Percentiles rank a stretch among this genome's conserved stretches.
phyloP scores from a whole-genome alignment of 306 rosid genomes.

The Prunus kanzakura region DNA sequence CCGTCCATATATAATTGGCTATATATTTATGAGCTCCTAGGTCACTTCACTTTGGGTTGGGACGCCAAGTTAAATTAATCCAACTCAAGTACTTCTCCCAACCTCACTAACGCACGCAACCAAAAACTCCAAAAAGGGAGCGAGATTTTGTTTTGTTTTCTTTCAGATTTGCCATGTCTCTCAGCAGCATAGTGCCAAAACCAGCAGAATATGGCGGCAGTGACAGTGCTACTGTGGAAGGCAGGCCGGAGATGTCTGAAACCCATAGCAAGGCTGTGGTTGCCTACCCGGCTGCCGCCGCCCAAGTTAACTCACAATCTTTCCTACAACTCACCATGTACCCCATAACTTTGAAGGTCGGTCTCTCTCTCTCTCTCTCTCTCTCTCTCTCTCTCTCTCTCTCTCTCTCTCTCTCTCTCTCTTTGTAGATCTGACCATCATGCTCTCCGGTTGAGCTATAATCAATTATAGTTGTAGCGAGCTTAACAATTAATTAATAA shows the following conservation, averaged over 20 bases:
- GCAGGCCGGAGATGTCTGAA: conserved; percentile 38
- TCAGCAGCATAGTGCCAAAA: conserved; percentile 53
- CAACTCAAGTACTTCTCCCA: neutral
- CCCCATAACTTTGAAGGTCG: conserved; percentile 83
- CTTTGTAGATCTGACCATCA: neutral
- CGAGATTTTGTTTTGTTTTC: too few species aligned
- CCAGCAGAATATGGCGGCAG: conserved; percentile 31
- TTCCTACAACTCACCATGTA: conserved; percentile 53
- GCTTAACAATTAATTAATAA: neutral
- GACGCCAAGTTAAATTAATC: neutral
- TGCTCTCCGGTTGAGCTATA: neutral
- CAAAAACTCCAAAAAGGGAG: neutral
- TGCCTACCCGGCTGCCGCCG: neutral
- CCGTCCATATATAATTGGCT: neutral
- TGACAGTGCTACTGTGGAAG: conserved; percentile 23
- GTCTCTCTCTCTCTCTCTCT: neutral
- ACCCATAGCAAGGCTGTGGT: conserved; percentile 33
- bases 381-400: neutral
- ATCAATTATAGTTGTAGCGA: too few species aligned
- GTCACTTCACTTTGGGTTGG: neutral
- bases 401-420: neutral
- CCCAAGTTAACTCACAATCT: conserved; percentile 42
- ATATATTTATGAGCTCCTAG: neutral
- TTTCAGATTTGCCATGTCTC: conserved; percentile 41
- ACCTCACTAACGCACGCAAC: neutral